Evolutionary conservation across 2,329 filamentous ascomycete species (phyloP), one percentile per base, ranked within the genome.

Genomic region (Aspergillus amoenus): DNA sequence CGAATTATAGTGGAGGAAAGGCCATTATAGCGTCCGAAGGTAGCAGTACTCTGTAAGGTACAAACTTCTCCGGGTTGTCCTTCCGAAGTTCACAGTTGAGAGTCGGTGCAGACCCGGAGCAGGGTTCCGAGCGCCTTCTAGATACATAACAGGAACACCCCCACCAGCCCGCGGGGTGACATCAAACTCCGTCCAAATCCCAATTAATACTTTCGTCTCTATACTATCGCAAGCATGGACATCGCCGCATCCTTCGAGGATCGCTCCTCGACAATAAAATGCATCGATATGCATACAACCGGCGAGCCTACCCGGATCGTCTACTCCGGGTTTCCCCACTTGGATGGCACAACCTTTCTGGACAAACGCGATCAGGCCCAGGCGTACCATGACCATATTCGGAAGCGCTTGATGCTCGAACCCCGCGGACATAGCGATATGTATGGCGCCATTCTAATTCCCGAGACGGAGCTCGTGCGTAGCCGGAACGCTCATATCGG

Each of bases 401-500:
- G 79, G 1, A 66, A 66, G 8, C 66, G 70, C 4, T 63, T 81
- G 12, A 76, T 81, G 64, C 69, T 76, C 4, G 80, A 82, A 58
- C 80, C 80, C 5, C 74, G 79, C 34, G 80, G 79, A 13, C 80
- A 82, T 61, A 68, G 69, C 13, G 80, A 79, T 56, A 82, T 82
- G 80, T 82, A 82, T 58, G 80, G 80, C 3, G 79, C 79, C 5
- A 72, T 82, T 24, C 67, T 82, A 43, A 61, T 67, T 1, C 72
- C 65, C 0, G 69, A 75, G 18, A 80, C 79, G 4, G 79, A 79
- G 63, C 68, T 77, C 0, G 71, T 73, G n/a, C 42, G 48, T 6
- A 57, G 62, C 2, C 73, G 74, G 2, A 61, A 75, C n/a, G 80
- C 80, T 0, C 70, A 82, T 60, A 76, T 81, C 24, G 80, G 79